Evolutionary conservation across 2,329 filamentous ascomycete genomes (phyloP), one percentile per base, ranked within the genome.

Genomic region (Thelonectria rubi): DNA sequence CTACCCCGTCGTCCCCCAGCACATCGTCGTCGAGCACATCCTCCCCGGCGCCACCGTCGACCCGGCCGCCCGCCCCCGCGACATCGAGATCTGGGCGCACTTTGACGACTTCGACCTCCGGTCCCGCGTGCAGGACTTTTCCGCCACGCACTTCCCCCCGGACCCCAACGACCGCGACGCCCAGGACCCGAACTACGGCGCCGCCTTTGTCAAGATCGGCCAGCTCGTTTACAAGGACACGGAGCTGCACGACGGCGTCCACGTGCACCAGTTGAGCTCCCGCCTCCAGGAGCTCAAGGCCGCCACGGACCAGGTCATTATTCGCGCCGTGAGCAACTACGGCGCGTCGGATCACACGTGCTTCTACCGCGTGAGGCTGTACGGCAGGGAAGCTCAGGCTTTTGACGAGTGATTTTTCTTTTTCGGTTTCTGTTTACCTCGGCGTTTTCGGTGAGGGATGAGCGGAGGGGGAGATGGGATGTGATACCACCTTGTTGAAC

Each of bases 21-120:
- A 92, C 67, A 73, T 94, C 2, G 86, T 91, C 1, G 75, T 94
- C 45, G 91, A 94, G 72, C 90, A 94, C 74, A 88, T 92, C 58
- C 79, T 87, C 2, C 82, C 83, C 7, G 80, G 81, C 1, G 86
- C 87, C 2, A 89, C 88, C 0, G 80, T 88, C 8, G 83, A 89
- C 48, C 85, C 88, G 0, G 82, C 79, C 14, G 79, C 88, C 2
- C 87, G 88, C 32, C 92, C 92, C 0, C 82, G 79, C 53, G 81
- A 89, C 2, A 85, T 94, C 59, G 91, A 94, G 72, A 74, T 94
- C 9, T 92, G 90, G 83, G 88, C 84, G 5, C 80, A 82, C 40
- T 83, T 89, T 60, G 79, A 81, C 17, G 82, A 88, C 47, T 50
- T 76, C 21, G 71, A 66, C 2, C 68, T 80, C 24, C 80, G 78